A percentile compares a stretch with the other conserved stretches of the same genome.
Evolutionary conservation across 768 basidiomycete species (phyloP).

Genomic region (Multifurca ochricompacta): DNA sequence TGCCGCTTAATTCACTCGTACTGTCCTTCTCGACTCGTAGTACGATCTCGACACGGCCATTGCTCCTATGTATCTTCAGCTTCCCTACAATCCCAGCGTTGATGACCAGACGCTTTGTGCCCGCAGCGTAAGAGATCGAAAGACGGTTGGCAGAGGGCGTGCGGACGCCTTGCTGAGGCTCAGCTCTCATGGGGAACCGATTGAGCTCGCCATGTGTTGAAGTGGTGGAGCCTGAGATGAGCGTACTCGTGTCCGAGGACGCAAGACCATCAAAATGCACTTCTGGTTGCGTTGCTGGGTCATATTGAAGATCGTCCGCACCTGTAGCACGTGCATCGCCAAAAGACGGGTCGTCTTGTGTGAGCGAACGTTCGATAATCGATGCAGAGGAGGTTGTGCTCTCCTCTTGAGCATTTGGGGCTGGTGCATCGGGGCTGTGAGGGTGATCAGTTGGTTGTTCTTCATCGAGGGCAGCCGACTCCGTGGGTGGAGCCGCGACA

Average conservation of each 20-base stretch:
- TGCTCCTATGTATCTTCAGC: constrained; percentile 70
- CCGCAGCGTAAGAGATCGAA: constrained; percentile 93
- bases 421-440: constrained; percentile 19
- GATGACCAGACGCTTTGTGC: constrained; percentile 77
- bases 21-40: constrained; percentile 53
- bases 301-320: constrained; percentile 14
- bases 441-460: constrained; percentile 20
- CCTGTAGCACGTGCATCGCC: constrained; percentile 1
- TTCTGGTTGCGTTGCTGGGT: constrained; percentile 17
- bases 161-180: constrained; percentile 26
- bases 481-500: constrained; percentile 19
- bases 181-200: constrained; percentile 26
- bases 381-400: constrained; percentile 16
- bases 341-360: constrained; percentile 5
- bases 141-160: constrained; percentile 73
- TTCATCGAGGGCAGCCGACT: constrained; percentile 17
- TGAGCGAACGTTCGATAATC: constrained; percentile 8
- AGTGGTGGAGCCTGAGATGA: constrained; percentile 15
- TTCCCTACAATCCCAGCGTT: constrained; percentile 82
- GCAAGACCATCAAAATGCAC: constrained; percentile 14
- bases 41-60: constrained; percentile 79
- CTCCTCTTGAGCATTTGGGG: constrained; percentile 13
- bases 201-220: constrained; percentile 15
- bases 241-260: constrained; percentile 17
- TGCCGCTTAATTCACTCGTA: constrained; percentile 56